phyloP scores from a whole-genome alignment of 164 flowering plant genomes.

The Stephania japonica region DNA sequence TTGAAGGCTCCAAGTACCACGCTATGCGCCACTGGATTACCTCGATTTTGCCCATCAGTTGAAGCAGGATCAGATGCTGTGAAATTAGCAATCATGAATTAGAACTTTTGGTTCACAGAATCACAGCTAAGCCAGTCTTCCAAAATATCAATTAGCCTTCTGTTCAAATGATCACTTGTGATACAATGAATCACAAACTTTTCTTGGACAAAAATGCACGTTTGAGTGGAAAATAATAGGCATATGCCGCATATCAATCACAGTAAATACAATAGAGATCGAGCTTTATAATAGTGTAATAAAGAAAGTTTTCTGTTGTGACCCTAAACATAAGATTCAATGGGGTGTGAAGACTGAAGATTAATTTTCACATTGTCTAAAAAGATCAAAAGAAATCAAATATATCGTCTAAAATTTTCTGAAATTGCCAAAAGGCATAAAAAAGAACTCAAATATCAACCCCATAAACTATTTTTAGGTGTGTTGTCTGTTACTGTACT shows the following conservation, averaged over 20 bases:
- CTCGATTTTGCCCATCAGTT: slow-evolving; percentile 31
- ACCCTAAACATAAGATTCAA: not conserved
- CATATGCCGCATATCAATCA: not conserved
- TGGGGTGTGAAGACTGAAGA: not conserved
- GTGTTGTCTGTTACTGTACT: too few relatives aligned
- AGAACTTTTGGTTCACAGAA: not conserved
- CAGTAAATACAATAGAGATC: not conserved
- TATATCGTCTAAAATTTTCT: not conserved
- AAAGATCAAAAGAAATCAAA: not conserved
- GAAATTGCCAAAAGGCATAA: not conserved
- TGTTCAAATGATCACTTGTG: not conserved
- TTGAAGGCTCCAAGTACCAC: slow-evolving; percentile 73
- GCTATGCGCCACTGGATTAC: slow-evolving; percentile 39
- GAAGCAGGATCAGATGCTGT: slow-evolving; percentile 46
- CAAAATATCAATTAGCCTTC: not conserved
- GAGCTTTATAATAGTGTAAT: not conserved
- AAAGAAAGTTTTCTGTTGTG: not conserved
- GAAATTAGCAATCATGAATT: slow-evolving; percentile 8
- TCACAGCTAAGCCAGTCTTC: not conserved
- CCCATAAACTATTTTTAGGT: too few relatives aligned
- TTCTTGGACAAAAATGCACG: not conserved
- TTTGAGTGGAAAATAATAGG: not conserved
- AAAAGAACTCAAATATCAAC: not conserved
- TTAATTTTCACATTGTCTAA: not conserved
- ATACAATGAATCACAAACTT: not conserved